Evolutionary conservation across 1,139 yeast genomes (phyloP), one percentile per base, ranked within the genome.

Genomic region (Lodderomyces pseudojiufengensis): DNA sequence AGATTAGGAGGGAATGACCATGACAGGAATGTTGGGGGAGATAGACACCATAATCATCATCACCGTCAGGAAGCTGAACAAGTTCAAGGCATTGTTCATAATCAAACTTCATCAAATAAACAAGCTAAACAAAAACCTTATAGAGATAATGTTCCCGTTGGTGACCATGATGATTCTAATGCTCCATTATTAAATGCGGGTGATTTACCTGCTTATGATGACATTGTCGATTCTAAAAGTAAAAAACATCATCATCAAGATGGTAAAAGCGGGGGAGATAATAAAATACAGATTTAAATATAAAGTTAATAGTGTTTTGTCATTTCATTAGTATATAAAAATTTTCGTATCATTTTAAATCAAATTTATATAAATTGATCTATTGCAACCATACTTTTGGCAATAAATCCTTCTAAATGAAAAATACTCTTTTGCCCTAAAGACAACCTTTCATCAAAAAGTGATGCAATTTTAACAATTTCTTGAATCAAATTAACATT

Each of bases 371-470:
- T 22, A 10, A 20, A n/a, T 15, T 39, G 24, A 20, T 59, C 58
- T 26, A 78, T 51, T 5, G 70, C 67, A 29, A 82, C 79, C 97
- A 92, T 92, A 2, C 80, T 78, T 53, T 77, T 83, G 1, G 97
- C 97, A 12, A 85, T 77, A 56, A 87, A 92, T 1, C 97, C 98
- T 61, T 92, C 99, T 41, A 92, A 65, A 58, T 92, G 99, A 60
- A 87, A 92, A 11, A 92, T 92, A 30, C 92, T 84, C 57, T 92
- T 92, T 45, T 76, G 76, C 1, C 98, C 98, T 42, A 85, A 66
- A 44, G 92, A 77, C 42, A 92, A 68, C 40, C 99, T 75, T 53
- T 92, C 97, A 53, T 92, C 97, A 57, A 83, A 92, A 4, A 70
- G 54, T 2, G 96, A 76, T 2, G 87, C 90, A 21, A 79, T 63